These are phyloP conservation scores for Starmera dryadoides DNA, from an alignment of 805 yeast species.

Conservation along the genomic window DNA sequence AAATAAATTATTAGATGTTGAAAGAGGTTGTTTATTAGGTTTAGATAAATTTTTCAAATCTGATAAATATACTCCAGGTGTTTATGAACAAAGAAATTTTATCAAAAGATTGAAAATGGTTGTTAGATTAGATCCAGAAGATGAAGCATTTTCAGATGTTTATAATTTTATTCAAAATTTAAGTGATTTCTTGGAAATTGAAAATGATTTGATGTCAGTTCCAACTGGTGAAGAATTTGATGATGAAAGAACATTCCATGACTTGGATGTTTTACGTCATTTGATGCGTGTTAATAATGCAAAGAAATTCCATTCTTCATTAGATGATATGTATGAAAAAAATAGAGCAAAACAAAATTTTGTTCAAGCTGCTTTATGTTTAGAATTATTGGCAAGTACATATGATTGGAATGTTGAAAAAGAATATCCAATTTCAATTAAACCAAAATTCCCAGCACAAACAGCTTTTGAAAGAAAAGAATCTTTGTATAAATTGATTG, in stretches of 20 bases:
- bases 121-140: slow-evolving; percentile 52
- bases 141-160: slow-evolving; percentile 48
- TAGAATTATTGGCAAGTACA: slow-evolving; percentile 71
- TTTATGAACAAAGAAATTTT: slow-evolving; percentile 46
- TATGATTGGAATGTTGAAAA: slow-evolving; percentile 65
- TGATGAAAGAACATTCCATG: slow-evolving; percentile 79
- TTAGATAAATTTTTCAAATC: slow-evolving; percentile 57
- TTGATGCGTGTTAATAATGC: slow-evolving; percentile 73
- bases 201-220: slow-evolving; percentile 62
- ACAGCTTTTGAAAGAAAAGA: slow-evolving; percentile 78
- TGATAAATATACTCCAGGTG: slow-evolving; percentile 48
- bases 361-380: slow-evolving; percentile 78
- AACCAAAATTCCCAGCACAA: slow-evolving; percentile 75
- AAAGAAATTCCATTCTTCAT: slow-evolving; percentile 71
- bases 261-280: slow-evolving; percentile 67
- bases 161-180: slow-evolving; percentile 45
- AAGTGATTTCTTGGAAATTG: slow-evolving; percentile 53
- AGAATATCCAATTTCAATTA: slow-evolving; percentile 44
- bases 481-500: slow-evolving; percentile 59
- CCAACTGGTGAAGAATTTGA: slow-evolving; percentile 81
- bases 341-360: slow-evolving; percentile 52
- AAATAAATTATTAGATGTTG: slow-evolving; percentile 50
- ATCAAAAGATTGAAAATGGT: slow-evolving; percentile 41
- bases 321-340: slow-evolving; percentile 64
- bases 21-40: slow-evolving; percentile 55